These are phyloP conservation scores for Xylaria sp. DNA, from an alignment of 2,329 filamentous ascomycete genomes.

Conservation along the genomic window DNA sequence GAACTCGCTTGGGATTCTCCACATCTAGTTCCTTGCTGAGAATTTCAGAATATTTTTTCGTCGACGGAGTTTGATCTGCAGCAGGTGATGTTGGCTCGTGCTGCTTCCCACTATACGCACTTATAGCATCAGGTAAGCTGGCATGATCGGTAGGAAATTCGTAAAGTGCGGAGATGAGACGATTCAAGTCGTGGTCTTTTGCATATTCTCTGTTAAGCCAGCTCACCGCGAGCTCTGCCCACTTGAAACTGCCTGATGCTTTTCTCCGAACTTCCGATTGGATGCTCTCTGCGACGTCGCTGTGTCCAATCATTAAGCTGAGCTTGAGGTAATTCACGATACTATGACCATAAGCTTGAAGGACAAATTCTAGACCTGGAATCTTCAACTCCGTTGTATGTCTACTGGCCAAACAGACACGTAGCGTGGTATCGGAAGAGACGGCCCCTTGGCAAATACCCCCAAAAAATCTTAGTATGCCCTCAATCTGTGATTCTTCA, in stretches of 20 bases:
- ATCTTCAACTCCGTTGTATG: slow-evolving; percentile 30
- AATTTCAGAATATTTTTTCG: too few relatives aligned
- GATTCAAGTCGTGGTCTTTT: background rate
- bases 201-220: slow-evolving; percentile 27
- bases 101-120: background rate
- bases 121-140: background rate
- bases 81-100: background rate
- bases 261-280: slow-evolving; percentile 1
- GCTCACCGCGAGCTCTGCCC: slow-evolving; percentile 19
- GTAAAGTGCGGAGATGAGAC: background rate
- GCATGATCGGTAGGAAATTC: background rate
- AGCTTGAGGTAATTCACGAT: background rate
- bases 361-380: background rate
- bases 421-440: slow-evolving; percentile 43
- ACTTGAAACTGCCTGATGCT: slow-evolving; percentile 28
- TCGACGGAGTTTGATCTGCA: too few relatives aligned
- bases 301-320: background rate
- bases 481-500: slow-evolving; percentile 54
- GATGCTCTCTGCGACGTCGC: background rate
- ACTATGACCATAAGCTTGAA: background rate
- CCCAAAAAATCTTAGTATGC: slow-evolving; percentile 58
- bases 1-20: too few relatives aligned
- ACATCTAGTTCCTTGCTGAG: too few relatives aligned
- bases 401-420: slow-evolving; percentile 57
- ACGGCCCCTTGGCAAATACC: slow-evolving; percentile 43